These are phyloP conservation scores for Escallonia herrerae DNA, from an alignment of 129 eudicot species.

Conservation along the genomic window DNA sequence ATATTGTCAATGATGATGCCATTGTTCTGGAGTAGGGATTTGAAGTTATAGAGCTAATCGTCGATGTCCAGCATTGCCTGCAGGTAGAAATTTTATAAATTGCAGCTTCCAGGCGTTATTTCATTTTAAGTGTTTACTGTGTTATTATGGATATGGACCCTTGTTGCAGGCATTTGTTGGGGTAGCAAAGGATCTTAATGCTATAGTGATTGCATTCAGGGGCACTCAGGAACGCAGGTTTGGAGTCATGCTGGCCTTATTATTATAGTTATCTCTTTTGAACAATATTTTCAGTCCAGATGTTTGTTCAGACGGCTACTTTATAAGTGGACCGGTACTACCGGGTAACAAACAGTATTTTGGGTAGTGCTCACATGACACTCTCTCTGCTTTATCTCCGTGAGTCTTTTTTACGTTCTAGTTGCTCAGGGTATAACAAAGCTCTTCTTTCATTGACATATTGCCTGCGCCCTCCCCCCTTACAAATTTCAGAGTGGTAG, in stretches of 20 bases:
- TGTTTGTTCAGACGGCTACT: background rate
- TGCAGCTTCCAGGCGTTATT: background rate
- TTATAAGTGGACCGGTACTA: no score
- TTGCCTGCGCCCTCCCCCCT: no score
- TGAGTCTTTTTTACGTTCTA: no score
- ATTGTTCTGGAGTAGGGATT: conserved; percentile 52
- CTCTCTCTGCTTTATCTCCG: no score
- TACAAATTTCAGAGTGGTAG: no score
- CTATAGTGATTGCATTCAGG: conserved; percentile 85
- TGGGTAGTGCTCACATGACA: no score
- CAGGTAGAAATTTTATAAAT: conserved; percentile 39
- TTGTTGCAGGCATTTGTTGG: conserved; percentile 86
- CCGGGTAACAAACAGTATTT: no score
- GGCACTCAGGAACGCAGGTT: conserved; percentile 95
- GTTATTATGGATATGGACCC: conserved; percentile 7
- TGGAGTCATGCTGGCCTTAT: background rate
- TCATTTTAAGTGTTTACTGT: background rate
- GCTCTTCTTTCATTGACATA: no score
- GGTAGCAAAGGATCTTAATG: conserved; percentile 71
- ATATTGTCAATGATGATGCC: conserved; percentile 10
- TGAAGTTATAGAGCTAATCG: conserved; percentile 79
- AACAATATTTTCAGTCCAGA: background rate
- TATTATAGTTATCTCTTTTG: background rate
- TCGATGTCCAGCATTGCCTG: conserved; percentile 79
- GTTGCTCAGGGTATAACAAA: no score